Evolutionary conservation across 2,329 filamentous ascomycete species (phyloP).

Genomic region (Magnaporthiopsis rhizophila): DNA sequence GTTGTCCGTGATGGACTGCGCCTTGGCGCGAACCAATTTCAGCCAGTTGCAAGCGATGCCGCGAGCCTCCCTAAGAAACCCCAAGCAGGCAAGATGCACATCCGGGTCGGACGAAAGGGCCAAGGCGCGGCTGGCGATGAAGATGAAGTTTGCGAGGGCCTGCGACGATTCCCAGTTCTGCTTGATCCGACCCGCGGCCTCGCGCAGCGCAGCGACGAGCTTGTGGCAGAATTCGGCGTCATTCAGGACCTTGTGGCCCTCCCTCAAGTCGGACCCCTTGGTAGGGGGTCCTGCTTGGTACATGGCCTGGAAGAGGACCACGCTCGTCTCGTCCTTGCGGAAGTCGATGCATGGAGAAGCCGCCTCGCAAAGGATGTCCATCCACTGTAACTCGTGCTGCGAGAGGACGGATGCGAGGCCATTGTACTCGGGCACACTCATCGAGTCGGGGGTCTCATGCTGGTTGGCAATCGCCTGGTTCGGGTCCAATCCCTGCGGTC

Average conservation of each 20-base stretch:
- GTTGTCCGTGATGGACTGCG: slow-evolving; percentile 15
- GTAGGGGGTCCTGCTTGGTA: slow-evolving; percentile 35
- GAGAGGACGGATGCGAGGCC: slow-evolving; percentile 39
- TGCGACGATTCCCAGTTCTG: slow-evolving; percentile 43
- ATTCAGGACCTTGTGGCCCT: slow-evolving; percentile 26
- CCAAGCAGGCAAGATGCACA: slow-evolving; percentile 20
- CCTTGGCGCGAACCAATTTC: slow-evolving; percentile 21
- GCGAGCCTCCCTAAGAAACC: slow-evolving; percentile 24
- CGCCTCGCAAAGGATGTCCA: slow-evolving; percentile 46
- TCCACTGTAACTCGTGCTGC: slow-evolving; percentile 43
- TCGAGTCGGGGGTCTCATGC: slow-evolving; percentile 33
- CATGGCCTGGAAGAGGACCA: slow-evolving; percentile 40
- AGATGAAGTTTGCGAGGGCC: slow-evolving; percentile 21
- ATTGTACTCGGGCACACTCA: slow-evolving; percentile 47
- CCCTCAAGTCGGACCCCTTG: slow-evolving; percentile 17
- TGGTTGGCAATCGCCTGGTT: slow-evolving; percentile 48
- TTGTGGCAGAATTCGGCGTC: slow-evolving; percentile 24
- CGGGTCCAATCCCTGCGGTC: slow-evolving; percentile 12
- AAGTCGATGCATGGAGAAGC: slow-evolving; percentile 39
- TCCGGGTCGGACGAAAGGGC: slow-evolving; percentile 23
- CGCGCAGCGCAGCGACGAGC: slow-evolving; percentile 25
- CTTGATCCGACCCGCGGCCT: slow-evolving; percentile 26
- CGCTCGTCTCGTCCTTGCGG: slow-evolving; percentile 36
- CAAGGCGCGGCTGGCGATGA: slow-evolving; percentile 33
- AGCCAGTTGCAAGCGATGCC: slow-evolving; percentile 31